These are phyloP conservation scores for Xylaria multiplex DNA, from an alignment of 2,329 filamentous ascomycete genomes.

Conservation along the genomic window DNA sequence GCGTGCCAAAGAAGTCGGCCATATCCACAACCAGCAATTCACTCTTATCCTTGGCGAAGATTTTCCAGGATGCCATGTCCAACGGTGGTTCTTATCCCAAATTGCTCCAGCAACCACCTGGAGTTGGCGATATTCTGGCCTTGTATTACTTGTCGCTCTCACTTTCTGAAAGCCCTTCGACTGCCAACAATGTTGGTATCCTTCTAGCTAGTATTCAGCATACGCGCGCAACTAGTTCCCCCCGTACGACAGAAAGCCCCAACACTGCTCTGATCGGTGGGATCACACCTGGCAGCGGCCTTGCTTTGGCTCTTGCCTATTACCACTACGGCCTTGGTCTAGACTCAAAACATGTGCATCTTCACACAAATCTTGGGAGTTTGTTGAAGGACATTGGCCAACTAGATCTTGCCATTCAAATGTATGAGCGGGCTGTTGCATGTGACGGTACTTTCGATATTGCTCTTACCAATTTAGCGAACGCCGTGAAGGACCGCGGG, in stretches of 20 bases:
- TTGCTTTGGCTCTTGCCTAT: conserved; percentile 88
- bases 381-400: conserved; percentile 96
- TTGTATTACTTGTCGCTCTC: conserved; percentile 96
- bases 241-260: conserved; percentile 45
- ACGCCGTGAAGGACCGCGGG: conserved; percentile 96
- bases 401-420: conserved; percentile 87
- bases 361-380: conserved; percentile 96
- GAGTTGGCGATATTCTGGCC: conserved; percentile 90
- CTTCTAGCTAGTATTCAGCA: conserved; percentile 95
- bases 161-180: conserved; percentile 94
- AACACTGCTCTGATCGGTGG: conserved; percentile 72
- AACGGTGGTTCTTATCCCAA: conserved; percentile 68
- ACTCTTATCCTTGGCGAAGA: conserved; percentile 92
- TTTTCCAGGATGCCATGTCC: conserved; percentile 95
- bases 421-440: conserved; percentile 94
- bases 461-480: conserved; percentile 93
- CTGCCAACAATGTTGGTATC: conserved; percentile 97
- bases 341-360: conserved; percentile 89
- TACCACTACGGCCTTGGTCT: conserved; percentile 93
- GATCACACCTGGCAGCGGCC: conserved; percentile 83
- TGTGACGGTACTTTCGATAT: conserved; percentile 98
- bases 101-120: conserved; percentile 71
- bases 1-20: conserved; percentile 78
- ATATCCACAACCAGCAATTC: conserved; percentile 96
- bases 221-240: conserved; percentile 52